These are phyloP conservation scores for Dryadomyces quercus-mongolicae DNA, from an alignment of 2,329 filamentous ascomycete genomes.

Conservation along the genomic window DNA sequence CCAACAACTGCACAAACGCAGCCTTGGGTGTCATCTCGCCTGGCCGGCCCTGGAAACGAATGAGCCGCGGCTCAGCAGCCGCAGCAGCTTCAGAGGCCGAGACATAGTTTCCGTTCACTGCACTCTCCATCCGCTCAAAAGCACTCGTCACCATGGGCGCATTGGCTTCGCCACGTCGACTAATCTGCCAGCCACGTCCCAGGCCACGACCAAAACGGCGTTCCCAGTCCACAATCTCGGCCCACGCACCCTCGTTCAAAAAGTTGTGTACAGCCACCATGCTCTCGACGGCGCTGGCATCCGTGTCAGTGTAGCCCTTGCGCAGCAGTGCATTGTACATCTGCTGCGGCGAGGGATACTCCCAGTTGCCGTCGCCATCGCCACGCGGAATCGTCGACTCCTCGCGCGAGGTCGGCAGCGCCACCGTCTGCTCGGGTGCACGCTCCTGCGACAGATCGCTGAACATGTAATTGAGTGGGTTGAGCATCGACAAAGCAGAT, in stretches of 20 bases:
- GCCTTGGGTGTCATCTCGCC: constrained; percentile 88
- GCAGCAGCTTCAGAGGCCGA: constrained; percentile 23
- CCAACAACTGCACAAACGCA: constrained; percentile 68
- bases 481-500: constrained; percentile 37
- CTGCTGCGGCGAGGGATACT: constrained; percentile 95
- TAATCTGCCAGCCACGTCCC: constrained; percentile 58
- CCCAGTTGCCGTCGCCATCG: constrained; percentile 71
- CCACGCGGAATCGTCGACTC: constrained; percentile 84
- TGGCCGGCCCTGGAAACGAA: constrained; percentile 82
- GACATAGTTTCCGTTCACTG: constrained; percentile 21
- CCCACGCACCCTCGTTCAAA: constrained; percentile 93
- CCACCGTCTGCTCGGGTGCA: constrained; percentile 57
- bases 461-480: constrained; percentile 92
- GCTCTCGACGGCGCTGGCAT: constrained; percentile 81
- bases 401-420: constrained; percentile 71
- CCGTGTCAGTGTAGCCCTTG: constrained; percentile 92
- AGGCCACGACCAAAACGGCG: constrained; percentile 68
- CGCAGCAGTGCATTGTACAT: constrained; percentile 98
- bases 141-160: constrained; percentile 19
- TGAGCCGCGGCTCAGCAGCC: constrained; percentile 47
- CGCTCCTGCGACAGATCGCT: constrained; percentile 68
- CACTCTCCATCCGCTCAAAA: constrained; percentile 32
- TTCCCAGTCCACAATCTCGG: constrained; percentile 91
- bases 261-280: constrained; percentile 99
- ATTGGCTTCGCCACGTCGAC: constrained; percentile 61